These are phyloP conservation scores for Chamaecyparis obtusa DNA, from an alignment of 75 land plant genomes.

Conservation along the genomic window DNA sequence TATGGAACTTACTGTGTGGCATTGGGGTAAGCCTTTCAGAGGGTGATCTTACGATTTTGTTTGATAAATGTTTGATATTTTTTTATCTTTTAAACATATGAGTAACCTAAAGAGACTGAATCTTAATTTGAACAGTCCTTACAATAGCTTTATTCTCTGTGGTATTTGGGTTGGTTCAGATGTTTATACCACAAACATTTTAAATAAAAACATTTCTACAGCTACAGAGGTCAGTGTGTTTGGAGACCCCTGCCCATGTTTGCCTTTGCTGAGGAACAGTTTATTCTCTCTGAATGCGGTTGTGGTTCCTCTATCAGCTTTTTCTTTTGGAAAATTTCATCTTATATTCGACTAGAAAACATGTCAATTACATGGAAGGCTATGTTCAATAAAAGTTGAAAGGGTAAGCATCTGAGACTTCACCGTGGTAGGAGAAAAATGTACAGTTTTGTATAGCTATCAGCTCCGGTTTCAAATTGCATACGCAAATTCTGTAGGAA, in stretches of 20 bases:
- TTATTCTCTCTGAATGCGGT: not conserved
- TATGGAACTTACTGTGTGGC: not conserved
- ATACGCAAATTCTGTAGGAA: not conserved
- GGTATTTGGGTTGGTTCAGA: not conserved
- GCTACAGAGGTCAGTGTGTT: not conserved
- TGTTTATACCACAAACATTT: not conserved
- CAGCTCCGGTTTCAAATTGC: not conserved
- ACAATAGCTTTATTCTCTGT: not conserved
- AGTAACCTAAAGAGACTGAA: not conserved
- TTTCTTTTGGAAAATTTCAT: not conserved
- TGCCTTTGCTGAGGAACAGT: not conserved
- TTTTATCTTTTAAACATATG: not conserved
- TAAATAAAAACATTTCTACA: not conserved
- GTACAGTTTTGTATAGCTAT: not conserved
- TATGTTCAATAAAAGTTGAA: not conserved
- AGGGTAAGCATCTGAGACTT: not conserved
- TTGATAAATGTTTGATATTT: too few relatives aligned
- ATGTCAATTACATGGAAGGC: not conserved
- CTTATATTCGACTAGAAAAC: not conserved
- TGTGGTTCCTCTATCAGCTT: not conserved
- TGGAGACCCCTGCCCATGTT: not conserved
- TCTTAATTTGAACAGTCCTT: not conserved
- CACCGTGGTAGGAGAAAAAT: too few relatives aligned
- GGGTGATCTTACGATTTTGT: not conserved
- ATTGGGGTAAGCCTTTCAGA: not conserved